Base-by-base conservation (phyloP, 331 rosid species). In the Saraca asoca region DNA sequence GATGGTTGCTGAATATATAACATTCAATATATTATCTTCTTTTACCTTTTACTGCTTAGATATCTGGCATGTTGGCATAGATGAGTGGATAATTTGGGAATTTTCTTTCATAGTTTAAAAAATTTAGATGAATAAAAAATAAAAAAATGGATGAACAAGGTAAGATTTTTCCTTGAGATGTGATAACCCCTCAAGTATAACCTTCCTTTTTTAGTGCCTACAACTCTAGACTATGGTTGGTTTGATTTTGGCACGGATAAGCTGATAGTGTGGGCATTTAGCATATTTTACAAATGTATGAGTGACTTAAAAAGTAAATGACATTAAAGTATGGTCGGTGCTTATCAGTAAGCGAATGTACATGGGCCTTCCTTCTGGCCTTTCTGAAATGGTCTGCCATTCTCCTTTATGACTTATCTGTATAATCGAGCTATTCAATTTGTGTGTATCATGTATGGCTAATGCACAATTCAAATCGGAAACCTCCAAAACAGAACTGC, bases 391-490 rank as follows among this genome's bases (percentile, higher is more conserved):
- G n/a, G 7, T 34, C 42, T 42, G 39, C 41, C 62, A 54, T 45
- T 43, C 41, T 7, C 66, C 31, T 29, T 13, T 17, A 8, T 10
- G 24, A 64, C 58, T 49, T 59, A 7, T 41, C 13, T 37, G 34
- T 51, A 57, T 33, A 39, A 51, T 29, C 39, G 48, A 66, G 58
- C 51, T 51, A 41, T 57, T 45, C 16, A 63, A 41, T 34, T 42
- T 35, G 13, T 35, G 14, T 70, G 51, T 24, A 73, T 69, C 29
- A 24, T 70, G 51, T 24, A 73, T 69, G 37, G 35, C 2, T 55
- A 14, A 48, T 48, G 38, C 34, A 7, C 49, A 62, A 34, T 48
- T 54, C 29, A 64, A 19, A 48, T 43, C 24, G 51, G 31, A 16
- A 48, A 46, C 31, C 50, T 54, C 37, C 61, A 50, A 44, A 38